These are phyloP conservation scores for Colletotrichum sp. DNA, from an alignment of 2,329 filamentous ascomycete genomes.

Conservation along the genomic window DNA sequence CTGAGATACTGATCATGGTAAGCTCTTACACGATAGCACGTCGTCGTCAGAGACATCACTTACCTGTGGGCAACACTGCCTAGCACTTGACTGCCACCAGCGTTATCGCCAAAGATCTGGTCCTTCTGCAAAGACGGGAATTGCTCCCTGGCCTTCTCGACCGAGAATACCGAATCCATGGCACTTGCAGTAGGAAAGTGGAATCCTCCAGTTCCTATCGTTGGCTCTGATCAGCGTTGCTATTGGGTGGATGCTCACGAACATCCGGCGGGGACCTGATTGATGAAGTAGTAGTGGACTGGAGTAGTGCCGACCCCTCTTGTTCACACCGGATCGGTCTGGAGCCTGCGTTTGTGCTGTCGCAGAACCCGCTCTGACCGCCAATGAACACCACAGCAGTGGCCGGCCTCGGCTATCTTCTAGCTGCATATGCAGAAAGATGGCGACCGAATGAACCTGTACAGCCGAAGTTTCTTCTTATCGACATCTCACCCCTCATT, in stretches of 20 bases:
- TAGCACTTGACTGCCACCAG: conserved; percentile 75
- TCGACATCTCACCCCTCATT: neutral
- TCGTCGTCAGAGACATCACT: neutral
- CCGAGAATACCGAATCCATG: neutral
- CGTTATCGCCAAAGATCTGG: conserved; percentile 79
- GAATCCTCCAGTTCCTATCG: neutral
- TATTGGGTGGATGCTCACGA: neutral
- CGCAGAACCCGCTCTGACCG: neutral
- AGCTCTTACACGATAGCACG: conserved; percentile 38
- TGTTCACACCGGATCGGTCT: neutral
- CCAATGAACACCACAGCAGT: neutral
- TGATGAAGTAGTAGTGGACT: neutral
- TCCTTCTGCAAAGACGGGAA: conserved; percentile 72
- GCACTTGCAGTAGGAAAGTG: neutral
- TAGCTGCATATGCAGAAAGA: neutral
- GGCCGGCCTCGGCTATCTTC: neutral
- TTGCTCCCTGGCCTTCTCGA: conserved; percentile 57
- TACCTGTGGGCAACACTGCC: conserved; percentile 51
- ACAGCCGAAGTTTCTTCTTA: neutral
- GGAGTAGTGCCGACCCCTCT: neutral
- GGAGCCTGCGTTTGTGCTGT: neutral
- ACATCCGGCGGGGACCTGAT: neutral
- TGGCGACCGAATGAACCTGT: neutral
- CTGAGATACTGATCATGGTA: conserved; percentile 52
- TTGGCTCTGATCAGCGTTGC: neutral